Conservation (phyloP, 192 early-diverging fungal species). For the Coemansia sp. region DNA sequence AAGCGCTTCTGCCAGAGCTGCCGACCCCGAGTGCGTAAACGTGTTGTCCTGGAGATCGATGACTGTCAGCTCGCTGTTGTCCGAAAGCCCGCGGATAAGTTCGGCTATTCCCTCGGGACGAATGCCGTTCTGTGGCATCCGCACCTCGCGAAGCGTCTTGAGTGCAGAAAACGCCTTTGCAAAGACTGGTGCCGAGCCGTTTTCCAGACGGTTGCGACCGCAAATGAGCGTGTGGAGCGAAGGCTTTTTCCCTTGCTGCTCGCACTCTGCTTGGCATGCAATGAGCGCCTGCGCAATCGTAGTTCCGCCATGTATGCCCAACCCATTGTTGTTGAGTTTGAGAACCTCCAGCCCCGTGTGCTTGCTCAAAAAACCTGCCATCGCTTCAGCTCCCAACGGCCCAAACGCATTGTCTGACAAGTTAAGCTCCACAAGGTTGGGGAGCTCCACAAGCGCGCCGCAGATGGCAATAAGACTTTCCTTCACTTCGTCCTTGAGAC, state of each 20-base stretch:
- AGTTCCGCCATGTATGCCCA: slow-evolving; percentile 87
- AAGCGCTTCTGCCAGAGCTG: slow-evolving; percentile 75
- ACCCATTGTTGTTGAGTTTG: slow-evolving; percentile 96
- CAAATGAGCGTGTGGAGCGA: slow-evolving; percentile 79
- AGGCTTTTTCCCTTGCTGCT: slow-evolving; percentile 60
- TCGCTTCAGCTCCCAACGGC: slow-evolving; percentile 85
- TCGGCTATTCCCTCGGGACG: slow-evolving; percentile 89
- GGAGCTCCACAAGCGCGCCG: slow-evolving; percentile 78
- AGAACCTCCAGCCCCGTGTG: slow-evolving; percentile 79
- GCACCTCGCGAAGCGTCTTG: slow-evolving; percentile 73
- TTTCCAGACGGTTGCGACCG: slow-evolving; percentile 94
- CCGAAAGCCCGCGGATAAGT: slow-evolving; percentile 65
- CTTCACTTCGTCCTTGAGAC: slow-evolving; percentile 88
- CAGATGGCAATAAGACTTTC: slow-evolving; percentile 77
- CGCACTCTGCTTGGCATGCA: slow-evolving; percentile 71
- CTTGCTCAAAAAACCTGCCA: slow-evolving; percentile 81
- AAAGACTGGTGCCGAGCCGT: slow-evolving; percentile 71
- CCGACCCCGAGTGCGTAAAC: slow-evolving; percentile 79
- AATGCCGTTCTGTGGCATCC: slow-evolving; percentile 97
- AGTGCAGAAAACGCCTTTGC: slow-evolving; percentile 80
- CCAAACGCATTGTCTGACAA: slow-evolving; percentile 98
- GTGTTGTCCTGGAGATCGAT: slow-evolving; percentile 98
- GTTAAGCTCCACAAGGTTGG: slow-evolving; percentile 77
- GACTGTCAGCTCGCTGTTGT: slow-evolving; percentile 67
- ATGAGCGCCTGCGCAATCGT: slow-evolving; percentile 83